Base-by-base conservation (phyloP, 139 green algal species). In the Chlamydomonas asymmetrica region DNA sequence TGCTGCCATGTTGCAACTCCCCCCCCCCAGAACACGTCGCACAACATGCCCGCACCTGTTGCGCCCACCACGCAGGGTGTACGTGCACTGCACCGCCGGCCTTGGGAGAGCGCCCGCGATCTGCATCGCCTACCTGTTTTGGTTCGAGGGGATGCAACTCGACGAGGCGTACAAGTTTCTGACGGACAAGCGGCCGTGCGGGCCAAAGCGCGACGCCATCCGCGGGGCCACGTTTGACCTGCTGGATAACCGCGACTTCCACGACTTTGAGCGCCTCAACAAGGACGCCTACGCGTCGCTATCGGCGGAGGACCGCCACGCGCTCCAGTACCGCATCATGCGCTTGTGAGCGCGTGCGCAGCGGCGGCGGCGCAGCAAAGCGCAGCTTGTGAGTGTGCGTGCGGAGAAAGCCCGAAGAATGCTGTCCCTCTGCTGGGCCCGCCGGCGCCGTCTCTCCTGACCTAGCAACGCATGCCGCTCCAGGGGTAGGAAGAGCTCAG, bases 51-150 rank as follows among this genome's bases (percentile, higher is more conserved):
- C 40, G 23, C 35, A 73, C 32, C 25, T 49, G 32, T 63, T 35
- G 23, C 41, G 67, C 48, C 70, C 37, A 16, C 32, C 18, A n/a
- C 32, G n/a, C 45, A 85, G 78, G 68, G 84, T 94, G 37, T 95
- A 95, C 65, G 88, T 95, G 3, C 91, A 95, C 66, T 95, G 91
- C 71, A 95, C 91, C 37, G 91, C 91, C 0, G 91, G 91, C 3
- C 76, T 95, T 10, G 91, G 91, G 9, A 78, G 91, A 3, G 89
- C 91, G 1, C 86, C 92, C 39, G 92, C 83, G 4, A 88, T 91
- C 0, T 87, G 83, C 81, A 96, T 96, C 61, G 90, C 87, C 29
- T 89, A 88, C 66, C 61, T 92, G 50, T 77, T 64, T 50, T 82
- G 76, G 27, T 78, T 66, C 71, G 31, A 34, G 23, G 66, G 75